Conservation (phyloP, 768 basidiomycete genomes). For the Mycena albidolilacea region DNA sequence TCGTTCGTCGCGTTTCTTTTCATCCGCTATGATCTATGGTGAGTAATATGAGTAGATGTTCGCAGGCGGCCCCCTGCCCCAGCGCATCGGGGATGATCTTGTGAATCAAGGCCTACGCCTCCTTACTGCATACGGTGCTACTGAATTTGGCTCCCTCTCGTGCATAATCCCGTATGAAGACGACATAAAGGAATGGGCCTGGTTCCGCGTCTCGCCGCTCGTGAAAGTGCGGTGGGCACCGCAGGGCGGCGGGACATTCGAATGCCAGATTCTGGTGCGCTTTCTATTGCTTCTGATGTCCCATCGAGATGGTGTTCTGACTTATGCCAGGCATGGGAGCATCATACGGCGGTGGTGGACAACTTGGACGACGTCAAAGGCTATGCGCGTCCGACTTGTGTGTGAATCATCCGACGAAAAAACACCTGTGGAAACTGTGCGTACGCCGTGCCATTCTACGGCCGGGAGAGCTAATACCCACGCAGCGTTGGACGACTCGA, state of each 20-base stretch:
- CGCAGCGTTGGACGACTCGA: background rate
- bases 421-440: slow-evolving; percentile 47
- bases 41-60: background rate
- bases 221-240: background rate
- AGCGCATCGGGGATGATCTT: slow-evolving; percentile 52
- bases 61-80: slow-evolving; percentile 53
- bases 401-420: slow-evolving; percentile 53
- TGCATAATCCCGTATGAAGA: background rate
- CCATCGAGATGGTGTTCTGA: background rate
- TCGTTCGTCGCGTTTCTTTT: slow-evolving; percentile 41
- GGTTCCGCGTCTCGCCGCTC: background rate
- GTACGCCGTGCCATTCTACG: background rate
- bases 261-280: background rate
- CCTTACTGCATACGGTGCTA: background rate
- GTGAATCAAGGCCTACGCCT: slow-evolving; percentile 18
- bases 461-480: background rate
- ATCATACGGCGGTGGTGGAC: slow-evolving; percentile 36
- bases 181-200: background rate
- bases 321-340: background rate
- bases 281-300: background rate
- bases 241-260: background rate
- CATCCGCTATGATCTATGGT: background rate
- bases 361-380: slow-evolving; percentile 54
- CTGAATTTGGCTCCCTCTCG: background rate
- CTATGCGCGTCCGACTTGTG: slow-evolving; percentile 56